Conservation (phyloP, 345 rosid species). For the Hibiscus syriacus region DNA sequence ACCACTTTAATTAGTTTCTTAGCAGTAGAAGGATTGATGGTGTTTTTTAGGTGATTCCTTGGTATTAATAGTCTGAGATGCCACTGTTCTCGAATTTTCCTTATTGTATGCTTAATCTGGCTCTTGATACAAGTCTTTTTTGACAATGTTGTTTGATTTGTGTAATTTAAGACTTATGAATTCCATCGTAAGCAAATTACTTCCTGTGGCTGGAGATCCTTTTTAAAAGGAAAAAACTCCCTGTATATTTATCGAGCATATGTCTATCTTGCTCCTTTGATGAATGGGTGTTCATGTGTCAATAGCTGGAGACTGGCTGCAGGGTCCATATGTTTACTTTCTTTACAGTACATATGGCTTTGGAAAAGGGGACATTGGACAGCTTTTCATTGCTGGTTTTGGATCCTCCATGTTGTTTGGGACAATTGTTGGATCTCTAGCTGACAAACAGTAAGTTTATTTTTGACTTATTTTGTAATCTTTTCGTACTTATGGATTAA, state of each 20-base stretch:
- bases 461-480: constrained; percentile 6
- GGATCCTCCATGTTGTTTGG: constrained; percentile 97
- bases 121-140: background rate
- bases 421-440: constrained; percentile 92
- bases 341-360: constrained; percentile 76
- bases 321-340: too few relatives aligned
- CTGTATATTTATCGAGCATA: background rate
- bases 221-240: too few relatives aligned
- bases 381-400: constrained; percentile 95
- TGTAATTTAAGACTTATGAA: background rate
- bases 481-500: background rate
- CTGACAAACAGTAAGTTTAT: constrained; percentile 77
- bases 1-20: too few relatives aligned
- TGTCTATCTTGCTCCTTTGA: constrained; percentile 1
- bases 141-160: background rate
- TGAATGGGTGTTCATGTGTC: constrained; percentile 19
- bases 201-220: background rate
- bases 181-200: background rate
- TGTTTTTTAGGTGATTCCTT: too few relatives aligned
- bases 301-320: constrained; percentile 96
- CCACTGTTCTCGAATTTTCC: too few relatives aligned
- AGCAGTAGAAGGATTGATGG: too few relatives aligned
- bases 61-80: too few relatives aligned
- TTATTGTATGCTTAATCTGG: too few relatives aligned
- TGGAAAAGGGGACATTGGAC: constrained; percentile 87